Base-by-base conservation (phyloP, 192 early-diverging fungal species). In the Thoreauomyces humboldtii region DNA sequence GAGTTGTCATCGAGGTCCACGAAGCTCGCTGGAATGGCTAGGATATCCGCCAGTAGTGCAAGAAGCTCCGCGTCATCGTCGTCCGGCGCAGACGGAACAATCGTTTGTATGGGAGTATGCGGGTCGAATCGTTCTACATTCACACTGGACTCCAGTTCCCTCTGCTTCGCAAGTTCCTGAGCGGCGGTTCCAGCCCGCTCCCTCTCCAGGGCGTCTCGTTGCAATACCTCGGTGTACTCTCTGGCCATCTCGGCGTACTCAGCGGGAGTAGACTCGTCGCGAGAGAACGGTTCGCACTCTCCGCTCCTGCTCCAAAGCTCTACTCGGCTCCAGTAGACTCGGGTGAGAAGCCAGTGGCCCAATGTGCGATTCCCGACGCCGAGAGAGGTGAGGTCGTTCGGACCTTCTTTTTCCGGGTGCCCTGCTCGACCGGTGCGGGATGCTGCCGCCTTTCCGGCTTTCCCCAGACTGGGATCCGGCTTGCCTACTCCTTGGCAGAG, bases 401-500 rank as follows among this genome's bases (percentile, higher is more conserved):
- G 50, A n/a, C n/a, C n/a, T 4, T 17, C 31, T 2, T 19, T 36
- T n/a, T 15, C 29, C 4, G 48, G 31, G 46, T 50, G 59, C 17
- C 32, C 25, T 19, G n/a, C 7, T n/a, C 24, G 15, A 22, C 58
- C 65, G n/a, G 24, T 15, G 2, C 36, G n/a, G 14, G 28, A 21
- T 21, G 43, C 32, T 1, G 33, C 61, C 34, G 61, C 33, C 19
- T 35, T 35, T 45, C 43, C 24, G 35, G 32, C 61, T 21, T 63
- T 50, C 21, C 61, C 61, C 22, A 51, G 47, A 5, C 45, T 25
- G 24, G 61, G 42, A 35, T 63, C 61, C 7, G 44, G 58, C 42
- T 36, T 27, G 15, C 66, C 66, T 1, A 61, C 59, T 9, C 66
- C 66, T 62, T 61, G 57, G 32, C 66, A 68, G 14, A 68, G 36